phyloP scores from a whole-genome alignment of 169 alveolate species.

The Eimeria falciformis region DNA sequence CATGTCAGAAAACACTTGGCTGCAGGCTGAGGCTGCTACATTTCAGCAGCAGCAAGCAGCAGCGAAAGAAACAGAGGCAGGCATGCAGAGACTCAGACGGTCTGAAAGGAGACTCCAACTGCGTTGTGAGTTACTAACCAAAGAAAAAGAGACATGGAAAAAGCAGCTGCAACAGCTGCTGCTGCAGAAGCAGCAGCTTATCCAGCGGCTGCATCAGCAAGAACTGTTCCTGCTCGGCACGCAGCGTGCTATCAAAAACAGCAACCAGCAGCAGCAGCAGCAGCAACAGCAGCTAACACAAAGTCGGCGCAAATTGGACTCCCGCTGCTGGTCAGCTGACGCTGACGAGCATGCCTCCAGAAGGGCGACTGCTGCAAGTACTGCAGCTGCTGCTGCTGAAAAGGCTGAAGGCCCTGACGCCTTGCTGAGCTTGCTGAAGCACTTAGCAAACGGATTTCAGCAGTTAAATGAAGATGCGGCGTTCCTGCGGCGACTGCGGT shows the following conservation, averaged over 20 bases:
- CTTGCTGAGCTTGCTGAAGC: background rate
- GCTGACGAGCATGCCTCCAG: too few relatives aligned
- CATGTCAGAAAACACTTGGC: background rate
- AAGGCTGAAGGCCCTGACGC: slow-evolving; percentile 16
- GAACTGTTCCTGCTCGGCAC: too few relatives aligned
- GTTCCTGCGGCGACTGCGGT: background rate
- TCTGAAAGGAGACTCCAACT: slow-evolving; percentile 24
- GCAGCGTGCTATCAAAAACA: too few relatives aligned
- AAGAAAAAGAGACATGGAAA: slow-evolving; percentile 44
- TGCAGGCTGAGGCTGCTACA: slow-evolving; percentile 52
- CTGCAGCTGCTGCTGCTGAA: too few relatives aligned
- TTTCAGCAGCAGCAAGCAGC: slow-evolving; percentile 10
- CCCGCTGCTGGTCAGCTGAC: too few relatives aligned
- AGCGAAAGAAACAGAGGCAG: background rate
- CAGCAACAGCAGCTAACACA: slow-evolving; percentile 52
- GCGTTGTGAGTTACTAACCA: background rate
- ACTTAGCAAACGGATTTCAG: slow-evolving; percentile 6
- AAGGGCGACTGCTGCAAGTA: too few relatives aligned
- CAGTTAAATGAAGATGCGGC: background rate
- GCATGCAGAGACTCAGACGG: background rate
- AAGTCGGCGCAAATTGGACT: too few relatives aligned
- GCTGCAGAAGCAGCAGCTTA: background rate
- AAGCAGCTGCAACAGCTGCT: slow-evolving; percentile 43
- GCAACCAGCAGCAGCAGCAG: slow-evolving; percentile 32
- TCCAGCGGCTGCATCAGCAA: slow-evolving; percentile 2